Evolutionary conservation across 129 eudicot genomes (phyloP), one percentile per base, ranked within the genome.

Genomic region (Rutidosis leptorrhynchoides): DNA sequence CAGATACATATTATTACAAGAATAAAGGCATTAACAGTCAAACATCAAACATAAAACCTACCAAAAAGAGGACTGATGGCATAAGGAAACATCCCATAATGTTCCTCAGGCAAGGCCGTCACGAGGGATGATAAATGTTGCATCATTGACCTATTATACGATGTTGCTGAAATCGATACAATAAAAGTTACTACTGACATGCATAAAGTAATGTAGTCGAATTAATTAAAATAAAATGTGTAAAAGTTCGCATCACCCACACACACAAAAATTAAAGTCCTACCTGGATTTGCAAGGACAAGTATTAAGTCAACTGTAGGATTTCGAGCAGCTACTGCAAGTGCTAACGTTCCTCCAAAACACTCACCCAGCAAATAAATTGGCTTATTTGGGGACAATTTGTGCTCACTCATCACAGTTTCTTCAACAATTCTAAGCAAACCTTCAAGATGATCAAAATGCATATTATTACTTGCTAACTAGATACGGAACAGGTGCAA

Each of bases 351-450:
- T 58, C 95, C 97, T 54, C 97, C 97, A 15, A 90, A 80, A 17
- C 95, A 90, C 64, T 90, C 97, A 33, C 95, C 97, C 15, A 90
- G 79, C 30, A 90, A 58, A 71, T 90, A 90, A 48, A 90, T 84
- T 23, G 97, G 97, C 77, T 86, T 90, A 35, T 80, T 74, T 23
- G 87, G 89, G 33, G 82, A 78, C 65, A 76, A 79, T 73, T 73
- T 69, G 77, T 86, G 86, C 75, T 90, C 86, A 21, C 45, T 62
- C 82, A 77, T 82, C 81, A 90, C 76, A 72, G 80, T 79, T 67
- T 78, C 76, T 78, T 80, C 95, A 58, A 86, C 97, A 52, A 81
- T 70, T 64, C 62, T 48, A 48, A 86, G 83, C 85, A 90, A 64
- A 29, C 74, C 97, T 90, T 62, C 59, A 77, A 29, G 40, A 19